Evolutionary conservation across 2,329 filamentous ascomycete species (phyloP).

Genomic region (Xylaria sp.): DNA sequence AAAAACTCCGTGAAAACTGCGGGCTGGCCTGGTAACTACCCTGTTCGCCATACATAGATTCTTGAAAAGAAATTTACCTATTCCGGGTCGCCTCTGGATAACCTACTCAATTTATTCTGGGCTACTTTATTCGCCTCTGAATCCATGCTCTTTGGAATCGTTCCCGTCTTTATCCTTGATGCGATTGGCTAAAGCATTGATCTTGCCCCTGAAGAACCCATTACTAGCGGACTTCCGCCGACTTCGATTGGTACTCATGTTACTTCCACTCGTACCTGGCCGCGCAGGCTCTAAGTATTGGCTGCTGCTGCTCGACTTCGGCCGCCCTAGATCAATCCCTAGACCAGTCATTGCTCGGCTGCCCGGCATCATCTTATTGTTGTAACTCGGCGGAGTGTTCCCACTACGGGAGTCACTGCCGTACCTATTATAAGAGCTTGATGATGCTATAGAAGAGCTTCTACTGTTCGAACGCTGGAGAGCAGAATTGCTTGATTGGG

Average conservation of each 20-base stretch:
- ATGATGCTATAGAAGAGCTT: slow-evolving; percentile 58
- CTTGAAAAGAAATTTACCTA: too few relatives aligned
- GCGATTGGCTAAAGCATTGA: slow-evolving; percentile 41
- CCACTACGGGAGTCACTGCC: slow-evolving; percentile 33
- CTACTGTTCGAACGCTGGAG: slow-evolving; percentile 54
- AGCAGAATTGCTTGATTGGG: slow-evolving; percentile 54
- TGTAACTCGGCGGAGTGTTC: slow-evolving; percentile 38
- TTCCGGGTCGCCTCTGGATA: background rate
- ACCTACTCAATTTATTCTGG: background rate
- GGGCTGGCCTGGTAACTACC: background rate
- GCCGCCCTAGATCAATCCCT: slow-evolving; percentile 36
- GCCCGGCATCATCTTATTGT: slow-evolving; percentile 42
- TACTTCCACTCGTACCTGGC: slow-evolving; percentile 28
- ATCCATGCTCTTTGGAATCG: slow-evolving; percentile 18
- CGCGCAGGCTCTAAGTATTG: slow-evolving; percentile 23
- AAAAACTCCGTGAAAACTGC: background rate
- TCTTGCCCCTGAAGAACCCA: slow-evolving; percentile 46
- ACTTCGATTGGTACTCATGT: slow-evolving; percentile 19
- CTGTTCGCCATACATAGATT: too few relatives aligned
- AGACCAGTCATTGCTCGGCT: slow-evolving; percentile 34
- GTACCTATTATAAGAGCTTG: slow-evolving; percentile 44
- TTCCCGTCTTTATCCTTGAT: slow-evolving; percentile 35
- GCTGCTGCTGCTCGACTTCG: slow-evolving; percentile 37
- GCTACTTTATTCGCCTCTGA: slow-evolving; percentile 28
- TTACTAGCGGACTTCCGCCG: slow-evolving; percentile 39